Evolutionary conservation across 2,329 filamentous ascomycete species (phyloP).

Genomic region (Periconia sp.): DNA sequence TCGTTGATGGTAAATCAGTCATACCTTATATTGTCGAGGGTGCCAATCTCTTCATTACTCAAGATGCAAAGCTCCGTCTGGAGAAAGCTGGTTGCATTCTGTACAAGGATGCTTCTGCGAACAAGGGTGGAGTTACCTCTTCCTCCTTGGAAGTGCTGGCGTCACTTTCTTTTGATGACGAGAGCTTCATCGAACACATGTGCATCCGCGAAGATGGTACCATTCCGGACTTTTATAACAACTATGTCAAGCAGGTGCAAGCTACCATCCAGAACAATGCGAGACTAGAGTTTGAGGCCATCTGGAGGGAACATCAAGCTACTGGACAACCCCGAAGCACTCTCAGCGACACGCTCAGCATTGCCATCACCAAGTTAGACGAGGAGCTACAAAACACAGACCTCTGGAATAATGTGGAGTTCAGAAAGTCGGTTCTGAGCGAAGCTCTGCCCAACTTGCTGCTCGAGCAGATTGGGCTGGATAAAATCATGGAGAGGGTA

Average conservation of each 20-base stretch:
- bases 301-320: constrained; percentile 90
- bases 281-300: constrained; percentile 91
- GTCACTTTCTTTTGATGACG: constrained; percentile 90
- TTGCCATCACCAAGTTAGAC: constrained; percentile 93
- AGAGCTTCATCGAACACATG: constrained; percentile 89
- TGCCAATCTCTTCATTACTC: constrained; percentile 97
- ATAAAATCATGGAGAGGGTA: constrained; percentile 80
- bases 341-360: constrained; percentile 86
- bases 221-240: constrained; percentile 86
- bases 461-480: constrained; percentile 85
- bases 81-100: constrained; percentile 94
- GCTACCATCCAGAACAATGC: constrained; percentile 89
- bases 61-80: constrained; percentile 93
- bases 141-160: constrained; percentile 96
- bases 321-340: constrained; percentile 79
- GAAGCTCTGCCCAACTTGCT: constrained; percentile 86
- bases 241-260: constrained; percentile 91
- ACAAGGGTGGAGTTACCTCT: constrained; percentile 97
- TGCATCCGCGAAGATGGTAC: constrained; percentile 77
- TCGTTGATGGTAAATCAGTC: constrained; percentile 81
- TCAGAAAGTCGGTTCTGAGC: constrained; percentile 74
- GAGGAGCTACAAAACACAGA: constrained; percentile 94
- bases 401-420: constrained; percentile 80
- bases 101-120: constrained; percentile 97
- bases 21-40: constrained; percentile 97